Base-by-base conservation (phyloP, 768 basidiomycete genomes). In the Pleurotus sapidus region DNA sequence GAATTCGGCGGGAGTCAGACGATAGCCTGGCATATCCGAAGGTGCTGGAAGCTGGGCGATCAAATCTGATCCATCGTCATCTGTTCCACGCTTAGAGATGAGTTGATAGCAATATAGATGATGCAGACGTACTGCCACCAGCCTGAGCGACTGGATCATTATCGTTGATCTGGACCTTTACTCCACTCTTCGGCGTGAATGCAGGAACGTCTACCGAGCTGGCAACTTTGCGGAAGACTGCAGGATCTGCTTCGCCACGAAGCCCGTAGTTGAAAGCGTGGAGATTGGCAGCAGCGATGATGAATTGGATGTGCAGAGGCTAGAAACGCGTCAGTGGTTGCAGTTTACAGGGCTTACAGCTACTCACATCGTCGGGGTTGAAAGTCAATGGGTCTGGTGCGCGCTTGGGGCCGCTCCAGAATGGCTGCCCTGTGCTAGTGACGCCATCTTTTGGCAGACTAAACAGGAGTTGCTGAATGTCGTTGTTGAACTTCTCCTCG, bases 371-470 rank as follows among this genome's bases (percentile, higher is more conserved):
- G 62, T 80, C 87, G 8, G 92, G 83, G 72, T 95, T 80, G 74
- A 98, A 99, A 4, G 77, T 77, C 61, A 99, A 76, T 24, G 96
- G 79, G 49, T 98, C 94, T 11, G 97, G 97, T 5, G 95, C 96
- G 59, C 97, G 85, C 78, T 99, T 99, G 2, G 97, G 97, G 17
- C 95, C 94, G 64, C 93, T 95, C 97, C 97, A 99, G 83, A 99
- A 99, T 9, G 95, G 95, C 64, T 94, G 92, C 4, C 97, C 97
- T 17, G 87, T 89, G 66, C 84, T 93, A 6, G 95, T 95, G 47
- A 91, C 75, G 39, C 91, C 89, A 69, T 99, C 97, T 71, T 95
- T 96, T 9, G 97, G 97, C 63, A 99, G 77, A 73, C 93, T 97
- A 79, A 84, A 93, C 46, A 99, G 71, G 37, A 99, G 76, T 70